Conservation (phyloP, 768 basidiomycete genomes). For the Pleurotus ostreatus region DNA sequence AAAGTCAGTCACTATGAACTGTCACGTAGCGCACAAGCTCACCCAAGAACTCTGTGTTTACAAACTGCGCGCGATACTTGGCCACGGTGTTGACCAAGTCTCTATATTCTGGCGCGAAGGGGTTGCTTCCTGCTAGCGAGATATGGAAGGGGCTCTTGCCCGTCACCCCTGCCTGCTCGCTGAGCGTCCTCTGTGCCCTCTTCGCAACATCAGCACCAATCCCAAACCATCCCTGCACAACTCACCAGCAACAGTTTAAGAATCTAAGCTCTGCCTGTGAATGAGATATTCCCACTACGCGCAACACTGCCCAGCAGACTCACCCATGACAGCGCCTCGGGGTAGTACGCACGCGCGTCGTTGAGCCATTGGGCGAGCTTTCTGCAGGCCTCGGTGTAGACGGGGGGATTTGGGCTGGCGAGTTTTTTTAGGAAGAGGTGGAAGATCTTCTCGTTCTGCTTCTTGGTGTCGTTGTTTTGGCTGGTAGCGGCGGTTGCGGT, state of each 20-base stretch:
- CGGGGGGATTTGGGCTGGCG: neutral
- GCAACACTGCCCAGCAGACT: neutral
- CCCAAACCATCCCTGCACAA: neutral
- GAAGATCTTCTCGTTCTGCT: neutral
- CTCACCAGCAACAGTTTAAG: neutral
- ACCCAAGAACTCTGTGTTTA: neutral
- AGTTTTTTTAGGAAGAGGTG: neutral
- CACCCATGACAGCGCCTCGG: neutral
- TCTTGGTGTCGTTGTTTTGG: neutral
- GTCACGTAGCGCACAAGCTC: neutral
- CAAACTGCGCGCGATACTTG: neutral
- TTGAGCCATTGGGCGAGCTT: neutral
- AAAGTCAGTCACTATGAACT: neutral
- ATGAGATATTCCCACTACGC: neutral
- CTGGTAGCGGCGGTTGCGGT: neutral
- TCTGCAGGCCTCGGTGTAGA: neutral
- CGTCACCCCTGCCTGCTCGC: neutral
- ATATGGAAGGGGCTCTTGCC: neutral
- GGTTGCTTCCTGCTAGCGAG: neutral
- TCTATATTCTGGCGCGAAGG: neutral
- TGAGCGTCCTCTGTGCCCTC: constrained; percentile 2
- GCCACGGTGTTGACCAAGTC: neutral
- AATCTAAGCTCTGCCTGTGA: neutral
- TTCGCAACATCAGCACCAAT: neutral
- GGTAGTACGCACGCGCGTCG: constrained; percentile 4